phyloP scores from a whole-genome alignment of 345 rosid species.

The Citrus australasica region DNA sequence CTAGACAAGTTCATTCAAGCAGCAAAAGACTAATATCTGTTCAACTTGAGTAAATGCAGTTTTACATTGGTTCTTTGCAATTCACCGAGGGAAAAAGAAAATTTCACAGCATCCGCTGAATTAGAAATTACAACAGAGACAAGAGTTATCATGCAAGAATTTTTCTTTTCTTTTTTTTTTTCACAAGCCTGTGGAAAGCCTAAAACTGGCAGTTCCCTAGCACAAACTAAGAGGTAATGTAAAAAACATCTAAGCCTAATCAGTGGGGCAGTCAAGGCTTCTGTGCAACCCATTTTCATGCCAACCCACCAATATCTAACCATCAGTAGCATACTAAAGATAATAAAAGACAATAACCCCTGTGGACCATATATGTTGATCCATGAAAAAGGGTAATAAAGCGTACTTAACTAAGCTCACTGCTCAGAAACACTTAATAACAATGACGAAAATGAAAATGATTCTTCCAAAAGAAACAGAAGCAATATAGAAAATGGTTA shows the following conservation, averaged over 20 bases:
- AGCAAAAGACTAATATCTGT: neutral
- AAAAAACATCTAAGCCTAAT: neutral
- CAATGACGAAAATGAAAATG: neutral
- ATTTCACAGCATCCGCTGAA: neutral
- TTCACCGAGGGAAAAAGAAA: neutral
- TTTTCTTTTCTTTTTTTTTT: neutral
- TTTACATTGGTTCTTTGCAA: neutral
- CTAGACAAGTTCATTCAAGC: neutral
- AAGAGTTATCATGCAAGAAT: neutral
- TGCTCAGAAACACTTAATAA: neutral
- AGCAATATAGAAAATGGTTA: constrained; percentile 19
- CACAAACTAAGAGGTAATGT: neutral
- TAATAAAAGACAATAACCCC: neutral
- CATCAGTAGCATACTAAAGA: neutral
- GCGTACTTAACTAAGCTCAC: neutral
- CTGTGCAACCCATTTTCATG: neutral
- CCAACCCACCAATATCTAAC: neutral
- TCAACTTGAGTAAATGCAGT: neutral
- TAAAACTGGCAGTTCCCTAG: neutral
- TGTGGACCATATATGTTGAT: neutral
- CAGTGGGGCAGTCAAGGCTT: neutral
- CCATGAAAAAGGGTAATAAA: neutral
- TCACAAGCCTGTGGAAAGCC: neutral
- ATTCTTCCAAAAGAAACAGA: neutral
- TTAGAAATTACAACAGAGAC: neutral